phyloP scores from a whole-genome alignment of 805 yeast species.

The Wickerhamomyces pijperi region DNA sequence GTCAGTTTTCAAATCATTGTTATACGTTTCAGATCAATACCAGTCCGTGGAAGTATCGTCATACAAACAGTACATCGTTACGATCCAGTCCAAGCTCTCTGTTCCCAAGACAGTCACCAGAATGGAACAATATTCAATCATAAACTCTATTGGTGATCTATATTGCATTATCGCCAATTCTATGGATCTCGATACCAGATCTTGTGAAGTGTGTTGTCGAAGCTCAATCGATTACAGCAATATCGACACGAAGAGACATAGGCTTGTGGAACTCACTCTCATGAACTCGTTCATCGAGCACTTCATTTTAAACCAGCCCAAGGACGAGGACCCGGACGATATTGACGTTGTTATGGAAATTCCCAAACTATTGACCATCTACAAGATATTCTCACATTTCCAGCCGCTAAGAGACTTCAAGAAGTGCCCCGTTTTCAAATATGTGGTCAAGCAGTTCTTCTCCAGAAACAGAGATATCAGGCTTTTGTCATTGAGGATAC shows the following conservation, averaged over 20 bases:
- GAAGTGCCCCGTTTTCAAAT: slow-evolving; percentile 24
- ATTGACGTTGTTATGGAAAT: slow-evolving; percentile 24
- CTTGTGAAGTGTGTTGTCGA: slow-evolving; percentile 10
- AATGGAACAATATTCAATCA: slow-evolving; percentile 10
- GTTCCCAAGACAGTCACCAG: neutral
- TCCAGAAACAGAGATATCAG: slow-evolving; percentile 45
- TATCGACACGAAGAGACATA: slow-evolving; percentile 22
- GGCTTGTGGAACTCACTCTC: slow-evolving; percentile 7
- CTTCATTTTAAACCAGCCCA: neutral
- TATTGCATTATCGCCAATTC: slow-evolving; percentile 25
- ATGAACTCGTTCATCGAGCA: neutral
- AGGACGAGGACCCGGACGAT: neutral
- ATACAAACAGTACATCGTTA: neutral
- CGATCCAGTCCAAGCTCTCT: neutral
- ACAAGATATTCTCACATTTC: slow-evolving; percentile 40
- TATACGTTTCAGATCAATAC: neutral
- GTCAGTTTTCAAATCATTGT: neutral
- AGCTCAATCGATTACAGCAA: slow-evolving; percentile 1
- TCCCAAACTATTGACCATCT: slow-evolving; percentile 33
- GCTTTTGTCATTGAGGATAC: slow-evolving; percentile 35
- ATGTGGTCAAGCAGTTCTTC: slow-evolving; percentile 28
- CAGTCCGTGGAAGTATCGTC: neutral
- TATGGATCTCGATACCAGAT: slow-evolving; percentile 10
- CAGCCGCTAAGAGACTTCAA: slow-evolving; percentile 31
- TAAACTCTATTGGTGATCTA: slow-evolving; percentile 27